Conservation (phyloP, 768 basidiomycete genomes). For the Porpolomopsis calyptriformis region DNA sequence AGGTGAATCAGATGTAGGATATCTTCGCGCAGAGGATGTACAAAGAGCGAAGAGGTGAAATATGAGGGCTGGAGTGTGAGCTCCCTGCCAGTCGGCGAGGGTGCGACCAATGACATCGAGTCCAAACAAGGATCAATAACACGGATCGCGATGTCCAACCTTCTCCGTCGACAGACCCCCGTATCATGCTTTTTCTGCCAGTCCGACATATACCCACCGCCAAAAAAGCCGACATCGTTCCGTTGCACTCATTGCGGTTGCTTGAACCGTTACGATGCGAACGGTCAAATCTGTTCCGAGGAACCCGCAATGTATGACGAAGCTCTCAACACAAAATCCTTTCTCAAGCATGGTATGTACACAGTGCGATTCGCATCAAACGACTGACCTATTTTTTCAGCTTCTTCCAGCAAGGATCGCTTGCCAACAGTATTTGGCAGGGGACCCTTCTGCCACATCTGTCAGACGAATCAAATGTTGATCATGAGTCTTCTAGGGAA, state of each 20-base stretch:
- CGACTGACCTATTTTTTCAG: constrained; percentile 24
- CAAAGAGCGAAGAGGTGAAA: constrained; percentile 70
- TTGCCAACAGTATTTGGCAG: constrained; percentile 52
- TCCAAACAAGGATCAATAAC: constrained; percentile 2
- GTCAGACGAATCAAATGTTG: constrained; percentile 88
- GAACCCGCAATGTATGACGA: constrained; percentile 86
- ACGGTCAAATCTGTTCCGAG: constrained; percentile 72
- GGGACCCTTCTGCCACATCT: constrained; percentile 73
- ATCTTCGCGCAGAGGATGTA: constrained; percentile 55
- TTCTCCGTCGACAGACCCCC: constrained; percentile 45
- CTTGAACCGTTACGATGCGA: constrained; percentile 62
- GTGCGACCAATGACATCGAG: constrained; percentile 20
- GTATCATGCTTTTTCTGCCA: constrained; percentile 69
- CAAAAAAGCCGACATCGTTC: constrained; percentile 45
- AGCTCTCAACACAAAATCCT: constrained; percentile 54
- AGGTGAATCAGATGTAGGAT: constrained; percentile 40
- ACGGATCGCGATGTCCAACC: constrained; percentile 25
- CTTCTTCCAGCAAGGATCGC: constrained; percentile 58
- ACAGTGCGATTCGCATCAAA: neutral
- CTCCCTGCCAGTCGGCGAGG: constrained; percentile 50
- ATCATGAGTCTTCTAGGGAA: constrained; percentile 79
- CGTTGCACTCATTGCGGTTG: constrained; percentile 58
- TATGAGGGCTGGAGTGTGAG: constrained; percentile 61
- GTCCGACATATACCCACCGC: constrained; percentile 28
- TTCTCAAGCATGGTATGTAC: constrained; percentile 57